Evolutionary conservation across 495 filamentous ascomycete species (phyloP), one percentile per base, ranked within the genome.

Genomic region (Penicillium coprophilum): DNA sequence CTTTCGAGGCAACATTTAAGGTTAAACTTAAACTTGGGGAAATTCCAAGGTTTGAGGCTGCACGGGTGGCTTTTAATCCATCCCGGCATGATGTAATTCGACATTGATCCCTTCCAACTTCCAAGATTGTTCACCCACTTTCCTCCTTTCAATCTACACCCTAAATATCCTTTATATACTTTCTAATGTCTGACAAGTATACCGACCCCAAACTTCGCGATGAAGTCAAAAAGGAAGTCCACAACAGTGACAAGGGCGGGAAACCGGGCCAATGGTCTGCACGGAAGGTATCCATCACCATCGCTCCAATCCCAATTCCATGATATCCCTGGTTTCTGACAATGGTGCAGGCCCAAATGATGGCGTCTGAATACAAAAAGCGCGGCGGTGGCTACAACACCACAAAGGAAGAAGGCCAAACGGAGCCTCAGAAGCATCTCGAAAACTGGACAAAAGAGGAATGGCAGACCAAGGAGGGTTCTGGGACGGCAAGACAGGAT

Each of bases 391-490:
- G 60, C 17, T 79, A 81, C 64, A 81, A 63, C 19, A 79, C 72
- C 7, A 62, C 66, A 23, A 77, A 79, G 57, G 66, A 72, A 19
- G 59, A 71, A 19, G 72, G 63, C 8, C 68, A 80, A 49, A 64
- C 72, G 51, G 56, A 70, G 9, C 66, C 69, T 5, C 76, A 78
- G 48, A 73, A 75, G 53, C 58, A 77, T 45, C 66, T 81, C 2
- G 63, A 68, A 12, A 61, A 79, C 5, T 81, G 78, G 77, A 66
- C 61, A 0, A 65, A 79, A 17, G 77, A 79, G 39, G 75, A 80
- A 4, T 80, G 75, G 77, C 76, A 79, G 63, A 81, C 77, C 0
- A 80, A 80, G 53, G 78, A 80, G 49, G 77, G 77, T 0, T 68
- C 65, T 17, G 78, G 72, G 0, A 67, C 65, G 31, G 77, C 77